Base-by-base conservation (phyloP, 768 basidiomycete genomes). In the Collybia sordida region DNA sequence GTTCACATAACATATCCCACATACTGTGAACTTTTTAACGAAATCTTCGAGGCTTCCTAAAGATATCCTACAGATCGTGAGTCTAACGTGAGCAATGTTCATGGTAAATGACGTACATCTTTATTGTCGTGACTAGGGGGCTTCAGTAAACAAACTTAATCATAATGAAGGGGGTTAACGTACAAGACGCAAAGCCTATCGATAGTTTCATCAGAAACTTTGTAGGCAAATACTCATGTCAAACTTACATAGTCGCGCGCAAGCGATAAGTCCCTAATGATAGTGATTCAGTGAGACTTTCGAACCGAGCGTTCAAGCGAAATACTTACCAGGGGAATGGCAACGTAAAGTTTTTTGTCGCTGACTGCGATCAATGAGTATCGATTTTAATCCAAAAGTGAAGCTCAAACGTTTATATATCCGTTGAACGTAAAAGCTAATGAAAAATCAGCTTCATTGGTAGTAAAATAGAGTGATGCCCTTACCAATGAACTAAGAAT, bases 401-500 rank as follows among this genome's bases (percentile, higher is more conserved):
- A 11, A 17, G 27, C 8, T 41, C 68, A 57, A 47, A 76, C 75
- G 56, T 60, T 66, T 73, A 52, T 68, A 67, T 25, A 77, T 76
- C 42, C 75, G 67, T 49, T 72, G 66, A 1, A 70, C 64, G 42
- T 73, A 71, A 54, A 72, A 72, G 40, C 70, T 70, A 41, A 6
- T 14, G 21, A 38, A 5, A 14, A 23, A 50, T 28, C 24, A 34
- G 2, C n/a, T 3, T 28, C 25, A 21, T 12, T 5, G 4, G 21
- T 8, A 38, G n/a, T 11, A 11, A 5, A 11, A 19, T 34, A 12
- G 17, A 7, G 28, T 3, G 8, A 36, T 39, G 12, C n/a, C 45
- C 69, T 24, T 51, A 79, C 77, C 78, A 75, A 50, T 81, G 79
- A 4, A 81, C 78, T 21, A 79, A 65, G 44, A 79, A 72, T 0